Base-by-base conservation (phyloP, 192 early-diverging fungal genomes). In the Funneliformis geosporum region DNA sequence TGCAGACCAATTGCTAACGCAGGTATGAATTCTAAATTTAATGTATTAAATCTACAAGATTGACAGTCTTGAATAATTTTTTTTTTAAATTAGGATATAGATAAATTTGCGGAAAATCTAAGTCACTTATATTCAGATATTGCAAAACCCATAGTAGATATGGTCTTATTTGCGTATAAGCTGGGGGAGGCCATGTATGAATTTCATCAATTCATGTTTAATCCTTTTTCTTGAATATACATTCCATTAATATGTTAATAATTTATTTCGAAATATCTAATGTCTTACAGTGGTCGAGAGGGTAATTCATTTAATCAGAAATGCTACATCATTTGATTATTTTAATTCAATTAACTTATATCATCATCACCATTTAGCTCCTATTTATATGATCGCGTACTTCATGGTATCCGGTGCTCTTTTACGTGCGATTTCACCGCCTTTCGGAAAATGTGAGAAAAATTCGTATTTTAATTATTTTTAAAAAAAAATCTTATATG, bases 61-160 rank as follows among this genome's bases (percentile, higher is more conserved):
- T 60, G 6, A 60, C 16, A 2, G 33, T 14, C 33, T 66, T 23
- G 33, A 8, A 23, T 43, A 8, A 10, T 43, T 12, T 38, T 46
- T 65, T 47, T 75, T 55, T 73, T 75, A 12, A 21, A 43, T 59
- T 50, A 75, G 86, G 92, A 94, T 78, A 90, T 94, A 80, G 91
- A 91, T 84, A 88, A 90, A 80, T 93, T 92, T 75, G 88, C 89
- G 10, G 91, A 90, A 43, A 89, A 92, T 67, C 81, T 92, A 38
- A 89, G 91, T 65, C 88, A 90, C 66, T 82, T 94, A 64, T 93
- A 92, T 82, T 94, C 93, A 9, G 92, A 94, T 76, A 90, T 93
- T 78, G 89, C 90, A 27, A 94, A 94, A 66, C 93, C 93, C 7
- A 39, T 94, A 16, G 89, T 94, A 7, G 93, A 94, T 62, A 90